Base-by-base conservation (phyloP, 352 stramenopile genomes). In the Aphanomyces stellatus region DNA sequence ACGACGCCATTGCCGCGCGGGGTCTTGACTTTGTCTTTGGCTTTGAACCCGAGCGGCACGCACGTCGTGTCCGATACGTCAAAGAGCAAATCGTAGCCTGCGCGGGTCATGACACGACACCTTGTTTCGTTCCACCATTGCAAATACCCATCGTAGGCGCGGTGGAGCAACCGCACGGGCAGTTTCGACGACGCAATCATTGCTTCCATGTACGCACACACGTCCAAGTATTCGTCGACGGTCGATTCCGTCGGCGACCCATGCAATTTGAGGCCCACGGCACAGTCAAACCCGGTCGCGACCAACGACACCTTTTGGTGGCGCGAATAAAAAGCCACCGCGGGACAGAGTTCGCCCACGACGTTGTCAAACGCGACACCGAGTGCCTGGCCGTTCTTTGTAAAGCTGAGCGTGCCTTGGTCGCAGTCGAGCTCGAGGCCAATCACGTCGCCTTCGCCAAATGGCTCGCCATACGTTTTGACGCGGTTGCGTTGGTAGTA, bases 401-500 rank as follows among this genome's bases (percentile, higher is more conserved):
- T 82, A 71, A 95, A 98, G 0, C 74, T 79, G 1, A 98, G 73
- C 19, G 82, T 94, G 0, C 90, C 90, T 25, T 74, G 71, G 35
- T 96, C 88, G 42, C 89, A 94, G 70, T 97, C 81, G 11, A 97
- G 71, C 1, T 74, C 79, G 7, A 95, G 81, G 0, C 83, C 82
- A 28, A 98, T 87, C 40, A 82, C 73, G 53, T 98, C 92, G 1
- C 88, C 89, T 74, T 96, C 82, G 0, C 73, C 72, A 71, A 96
- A 98, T 1, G 48, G 69, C 15, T 93, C 86, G 6, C 92, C 91
- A 55, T 96, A 98, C 27, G 88, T 73, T 6, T 87, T 90, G 7
- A 97, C 57, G 8, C 97, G 98, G 63, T 95, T 97, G 25, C 96
- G 81, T 66, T 98, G 96, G 70, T 99, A 97, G 74, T 98, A 99